These are phyloP conservation scores for Paraphaeosphaeria sporulosa DNA, from an alignment of 2,329 filamentous ascomycete genomes.

Conservation along the genomic window DNA sequence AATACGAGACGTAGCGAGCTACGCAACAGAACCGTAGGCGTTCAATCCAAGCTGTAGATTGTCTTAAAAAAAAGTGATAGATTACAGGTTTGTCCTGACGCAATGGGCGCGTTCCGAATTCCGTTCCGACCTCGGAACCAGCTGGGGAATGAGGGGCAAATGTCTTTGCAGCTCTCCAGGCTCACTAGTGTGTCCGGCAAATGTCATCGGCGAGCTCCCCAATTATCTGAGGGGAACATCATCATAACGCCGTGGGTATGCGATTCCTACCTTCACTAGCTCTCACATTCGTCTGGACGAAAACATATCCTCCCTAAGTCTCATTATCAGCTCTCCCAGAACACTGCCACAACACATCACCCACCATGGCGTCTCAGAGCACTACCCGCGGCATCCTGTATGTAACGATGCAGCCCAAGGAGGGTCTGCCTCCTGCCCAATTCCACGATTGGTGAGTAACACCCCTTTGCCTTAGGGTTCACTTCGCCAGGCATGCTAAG, in stretches of 20 bases:
- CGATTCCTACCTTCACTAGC: not conserved
- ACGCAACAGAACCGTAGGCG: not conserved
- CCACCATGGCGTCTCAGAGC: conserved; percentile 49
- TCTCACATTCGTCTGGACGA: not conserved
- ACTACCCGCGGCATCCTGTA: conserved; percentile 74
- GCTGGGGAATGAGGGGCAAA: conserved; percentile 27
- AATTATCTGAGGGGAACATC: not conserved
- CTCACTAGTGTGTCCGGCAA: conserved; percentile 36
- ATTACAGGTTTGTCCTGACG: not conserved
- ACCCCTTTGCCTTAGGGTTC: conserved; percentile 21
- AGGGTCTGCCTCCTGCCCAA: conserved; percentile 68
- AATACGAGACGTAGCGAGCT: not conserved
- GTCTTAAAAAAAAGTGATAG: not conserved
- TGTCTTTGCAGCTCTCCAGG: conserved; percentile 5
- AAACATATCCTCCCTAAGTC: conserved; percentile 2
- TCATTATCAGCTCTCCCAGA: not conserved
- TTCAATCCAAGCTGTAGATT: not conserved
- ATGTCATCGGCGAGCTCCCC: conserved; percentile 40
- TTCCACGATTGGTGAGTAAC: conserved; percentile 72
- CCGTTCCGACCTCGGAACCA: conserved; percentile 39
- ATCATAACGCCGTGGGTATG: conserved; percentile 2
- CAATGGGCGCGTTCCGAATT: conserved; percentile 19
- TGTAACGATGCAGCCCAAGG: conserved; percentile 84
- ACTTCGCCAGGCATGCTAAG: conserved; percentile 25
- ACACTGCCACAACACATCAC: not conserved